Evolutionary conservation across 257 asterid genomes (phyloP), one percentile per base, ranked within the genome.

Genomic region (Leptodermis oblonga): DNA sequence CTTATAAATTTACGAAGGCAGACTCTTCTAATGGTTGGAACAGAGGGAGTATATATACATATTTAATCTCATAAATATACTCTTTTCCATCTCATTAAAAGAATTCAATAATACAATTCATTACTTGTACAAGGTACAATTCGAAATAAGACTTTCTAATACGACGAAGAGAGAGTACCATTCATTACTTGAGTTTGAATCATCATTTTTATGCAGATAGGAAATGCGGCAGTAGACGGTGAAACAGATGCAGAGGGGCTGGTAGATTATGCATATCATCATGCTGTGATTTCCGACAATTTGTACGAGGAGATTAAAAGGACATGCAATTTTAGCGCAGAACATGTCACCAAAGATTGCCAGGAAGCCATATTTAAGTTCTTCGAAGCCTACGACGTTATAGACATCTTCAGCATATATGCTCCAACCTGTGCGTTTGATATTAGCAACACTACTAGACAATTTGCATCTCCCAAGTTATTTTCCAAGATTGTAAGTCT

Each of bases 241-340:
- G 97, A 88, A 65, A 76, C 85, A 5, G 98, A 90, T 73, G 88
- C 85, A 20, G 84, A 36, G 12, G 98, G 97, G 26, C 66, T 90
- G 86, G 80, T 92, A n/a, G 93, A 92, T 11, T 90, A 86, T 63
- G 98, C 98, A 34, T 92, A 96, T 92, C 83, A 84, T 67, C 98
- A 92, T 62, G 96, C 98, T 0, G 96, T 92, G 28, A 92, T 92
- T 65, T 92, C 98, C 0, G 95, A 92, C 67, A 8, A 26, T 20
- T 28, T 92, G 68, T 85, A 85, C 72, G 12, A 65, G 0, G 76
- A 83, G 15, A 76, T 88, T 41, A 86, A 85, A 46, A 67, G 10
- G 10, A 60, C 36, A 5, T 92, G 98, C 81, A 70, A 92, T 62
- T 92, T 92, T 68, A 87, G 83, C 69, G 26, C 0, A 0, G 46